A percentile compares a stretch with the other conserved stretches of the same genome.
Evolutionary conservation across 306 rosid genomes (phyloP).

Genomic region (Quercus aquifolioides): DNA sequence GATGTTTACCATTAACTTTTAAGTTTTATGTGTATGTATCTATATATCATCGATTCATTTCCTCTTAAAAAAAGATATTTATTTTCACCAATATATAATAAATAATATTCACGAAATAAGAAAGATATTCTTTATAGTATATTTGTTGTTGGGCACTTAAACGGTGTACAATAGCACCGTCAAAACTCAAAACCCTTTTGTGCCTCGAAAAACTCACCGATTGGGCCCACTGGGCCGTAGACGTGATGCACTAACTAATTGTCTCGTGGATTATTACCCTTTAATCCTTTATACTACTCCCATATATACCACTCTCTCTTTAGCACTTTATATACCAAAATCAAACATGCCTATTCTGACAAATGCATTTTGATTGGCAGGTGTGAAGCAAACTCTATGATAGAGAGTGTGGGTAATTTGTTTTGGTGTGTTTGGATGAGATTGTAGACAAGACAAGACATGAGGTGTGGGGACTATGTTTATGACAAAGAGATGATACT

Average conservation of each 20-base stretch:
- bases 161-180: constrained; percentile 6
- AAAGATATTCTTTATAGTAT: too few species aligned
- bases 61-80: too few species aligned
- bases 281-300: background rate
- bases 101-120: too few species aligned
- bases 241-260: constrained; percentile 22
- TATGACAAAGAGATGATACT: background rate
- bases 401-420: background rate
- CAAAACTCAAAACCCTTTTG: background rate
- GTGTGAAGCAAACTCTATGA: background rate
- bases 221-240: constrained; percentile 13
- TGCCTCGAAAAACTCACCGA: constrained; percentile 12
- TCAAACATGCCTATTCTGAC: background rate
- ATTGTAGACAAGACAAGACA: background rate
- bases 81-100: too few species aligned
- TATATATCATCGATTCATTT: too few species aligned
- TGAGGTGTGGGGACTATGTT: background rate
- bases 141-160: background rate
- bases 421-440: background rate
- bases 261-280: background rate
- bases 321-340: background rate
- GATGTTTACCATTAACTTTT: too few species aligned
- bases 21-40: too few species aligned
- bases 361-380: background rate
- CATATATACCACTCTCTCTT: background rate